These are phyloP conservation scores for Sporormia fimetaria DNA, from an alignment of 495 filamentous ascomycete species.

Conservation along the genomic window DNA sequence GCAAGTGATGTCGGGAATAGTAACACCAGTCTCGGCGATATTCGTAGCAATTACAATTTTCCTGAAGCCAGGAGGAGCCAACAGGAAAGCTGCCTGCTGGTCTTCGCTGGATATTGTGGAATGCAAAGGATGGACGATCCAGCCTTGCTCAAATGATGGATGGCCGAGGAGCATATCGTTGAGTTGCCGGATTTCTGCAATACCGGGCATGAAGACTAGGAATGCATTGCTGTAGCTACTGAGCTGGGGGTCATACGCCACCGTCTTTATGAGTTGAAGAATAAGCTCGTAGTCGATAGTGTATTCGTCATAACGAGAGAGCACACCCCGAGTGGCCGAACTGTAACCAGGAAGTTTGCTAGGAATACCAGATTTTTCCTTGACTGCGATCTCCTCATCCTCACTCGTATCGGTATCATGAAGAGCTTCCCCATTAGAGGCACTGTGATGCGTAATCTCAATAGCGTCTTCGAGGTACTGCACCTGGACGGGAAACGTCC, in stretches of 20 bases:
- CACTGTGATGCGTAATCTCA: slow-evolving; percentile 47
- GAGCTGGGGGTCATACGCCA: slow-evolving; percentile 56
- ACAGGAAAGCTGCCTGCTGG: slow-evolving; percentile 78
- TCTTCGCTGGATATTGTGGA: slow-evolving; percentile 94
- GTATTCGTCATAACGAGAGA: slow-evolving; percentile 73
- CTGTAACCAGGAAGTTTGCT: slow-evolving; percentile 57
- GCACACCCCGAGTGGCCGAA: slow-evolving; percentile 55
- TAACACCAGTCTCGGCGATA: slow-evolving; percentile 95
- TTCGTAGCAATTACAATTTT: slow-evolving; percentile 96
- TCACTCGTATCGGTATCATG: slow-evolving; percentile 31
- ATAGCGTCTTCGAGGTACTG: slow-evolving; percentile 87
- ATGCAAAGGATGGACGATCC: slow-evolving; percentile 79
- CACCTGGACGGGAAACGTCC: slow-evolving; percentile 82
- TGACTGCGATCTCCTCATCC: slow-evolving; percentile 37
- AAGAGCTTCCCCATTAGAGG: slow-evolving; percentile 1
- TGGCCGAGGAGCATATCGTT: slow-evolving; percentile 71
- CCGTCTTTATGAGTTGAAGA: slow-evolving; percentile 55
- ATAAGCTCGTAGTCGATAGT: slow-evolving; percentile 77
- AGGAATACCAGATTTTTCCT: slow-evolving; percentile 20
- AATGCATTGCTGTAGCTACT: slow-evolving; percentile 73
- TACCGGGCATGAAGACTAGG: slow-evolving; percentile 85
- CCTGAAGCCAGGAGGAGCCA: slow-evolving; percentile 66
- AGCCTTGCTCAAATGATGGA: slow-evolving; percentile 52
- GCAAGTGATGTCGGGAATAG: slow-evolving; percentile 90
- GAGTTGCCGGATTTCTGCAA: slow-evolving; percentile 80